Evolutionary conservation across 176 grass and related monocot species (phyloP), one percentile per base, ranked within the genome.

Genomic region (Pharus latifolius): DNA sequence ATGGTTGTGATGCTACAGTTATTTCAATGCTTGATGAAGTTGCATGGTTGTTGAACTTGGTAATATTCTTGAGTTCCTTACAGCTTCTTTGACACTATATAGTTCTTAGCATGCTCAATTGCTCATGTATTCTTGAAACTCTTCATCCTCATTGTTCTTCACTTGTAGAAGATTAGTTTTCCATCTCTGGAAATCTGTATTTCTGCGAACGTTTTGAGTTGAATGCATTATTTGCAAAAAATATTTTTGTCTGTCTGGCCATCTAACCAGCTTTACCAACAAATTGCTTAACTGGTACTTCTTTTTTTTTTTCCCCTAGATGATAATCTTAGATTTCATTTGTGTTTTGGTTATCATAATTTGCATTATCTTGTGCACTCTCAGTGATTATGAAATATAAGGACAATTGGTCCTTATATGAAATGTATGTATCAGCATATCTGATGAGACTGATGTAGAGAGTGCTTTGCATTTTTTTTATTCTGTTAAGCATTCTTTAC

Each of bases 1-100:
- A 79, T 78, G 83, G 75, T 30, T 90, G 83, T 46, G 75, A 87
- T 53, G 68, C 86, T 56, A 60, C 92, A 31, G 87, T 88, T 41
- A 87, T 98, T 80, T 92, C 94, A 67, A 88, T 98, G 89, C 94
- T 98, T 28, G 94, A 98, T 67, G 94, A 97, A 83, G 67, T 98
- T 90, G 89, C 94, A 23, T 98, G 94, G 89, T 41, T 92, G 54
- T 74, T 98, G 67, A 98, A 98, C 66, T 88, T 98, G 94, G 94
- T 98, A 98, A 87, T 55, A 73, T 74, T 80, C n/a, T 49, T 34
- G 10, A 11, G 33, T 35, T 29, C 25, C 4, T 47, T 54, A 34
- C 5, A n/a, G 33, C 73, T 61, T 43, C 2, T 71, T 46, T 63
- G 10, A 57, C 62, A 47, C 13, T 10, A 22, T 41, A 16, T 67